phyloP scores from a whole-genome alignment of 75 land plant species.

The Gnetum montanum region DNA sequence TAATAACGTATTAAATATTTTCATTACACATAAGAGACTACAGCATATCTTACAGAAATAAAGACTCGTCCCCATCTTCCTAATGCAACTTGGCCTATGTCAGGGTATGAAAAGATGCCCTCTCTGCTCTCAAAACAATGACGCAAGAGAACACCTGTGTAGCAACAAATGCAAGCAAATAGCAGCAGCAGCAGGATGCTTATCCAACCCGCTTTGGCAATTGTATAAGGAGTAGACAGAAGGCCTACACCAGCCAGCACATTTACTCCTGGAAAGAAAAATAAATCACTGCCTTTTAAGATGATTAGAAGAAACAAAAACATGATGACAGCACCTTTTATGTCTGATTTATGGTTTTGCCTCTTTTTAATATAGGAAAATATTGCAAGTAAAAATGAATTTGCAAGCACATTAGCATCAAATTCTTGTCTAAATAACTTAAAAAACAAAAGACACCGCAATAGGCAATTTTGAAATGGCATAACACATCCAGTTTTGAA shows the following conservation, averaged over 20 bases:
- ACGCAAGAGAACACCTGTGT: constrained; percentile 71
- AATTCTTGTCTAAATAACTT: background rate
- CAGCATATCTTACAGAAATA: constrained; percentile 77
- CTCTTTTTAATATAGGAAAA: background rate
- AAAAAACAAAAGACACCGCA: background rate
- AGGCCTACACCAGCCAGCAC: constrained; percentile 91
- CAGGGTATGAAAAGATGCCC: constrained; percentile 71
- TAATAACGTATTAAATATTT: too few species aligned
- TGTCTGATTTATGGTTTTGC: background rate
- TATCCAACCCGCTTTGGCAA: constrained; percentile 79
- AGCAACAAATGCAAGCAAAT: constrained; percentile 66
- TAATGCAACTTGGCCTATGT: constrained; percentile 92
- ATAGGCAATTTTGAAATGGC: background rate
- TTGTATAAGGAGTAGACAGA: constrained; percentile 79
- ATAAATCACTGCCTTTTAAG: background rate
- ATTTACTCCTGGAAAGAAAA: constrained; percentile 51
- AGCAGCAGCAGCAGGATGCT: constrained; percentile 40
- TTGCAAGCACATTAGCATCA: background rate
- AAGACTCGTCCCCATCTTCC: constrained; percentile 72
- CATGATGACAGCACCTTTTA: background rate
- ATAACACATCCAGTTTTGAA: background rate
- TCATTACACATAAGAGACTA: too few species aligned
- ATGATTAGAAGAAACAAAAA: background rate
- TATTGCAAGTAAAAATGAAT: background rate
- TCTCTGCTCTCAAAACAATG: constrained; percentile 69